Evolutionary conservation across 2,329 filamentous ascomycete genomes (phyloP), one percentile per base, ranked within the genome.

Genomic region (Verticillium albo-atrum): DNA sequence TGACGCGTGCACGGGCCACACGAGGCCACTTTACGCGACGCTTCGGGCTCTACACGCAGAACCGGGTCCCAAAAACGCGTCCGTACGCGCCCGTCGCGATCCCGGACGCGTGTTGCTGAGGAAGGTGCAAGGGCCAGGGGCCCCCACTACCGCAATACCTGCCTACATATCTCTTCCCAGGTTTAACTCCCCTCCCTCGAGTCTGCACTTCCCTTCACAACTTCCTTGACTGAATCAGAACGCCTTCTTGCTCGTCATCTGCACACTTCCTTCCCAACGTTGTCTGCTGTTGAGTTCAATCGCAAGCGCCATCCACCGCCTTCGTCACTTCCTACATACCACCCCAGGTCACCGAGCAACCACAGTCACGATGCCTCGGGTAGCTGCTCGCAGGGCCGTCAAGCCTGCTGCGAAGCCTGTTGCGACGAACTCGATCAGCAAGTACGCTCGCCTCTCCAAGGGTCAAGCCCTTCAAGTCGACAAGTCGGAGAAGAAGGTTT

Each of bases 401-500:
- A 63, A 63, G 56, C 59, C 61, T 58, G 55, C 56, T 50, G 47
- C 57, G 30, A 53, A 55, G 25, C 27, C 55, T 23, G 54, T 25
- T 20, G 23, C 54, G 9, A 50, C 47, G 32, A 62, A 63, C 32
- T 47, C 47, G 27, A 63, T 64, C 12, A 61, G 61, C 62, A 63
- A 61, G 57, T 64, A 63, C 58, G 55, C 51, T 20, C 62, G 62
- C 4, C 51, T 64, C 6, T 64, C 61, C 55, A 64, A 64, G 59
- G 55, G 42, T 12, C 54, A 59, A 14, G n/a, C 54, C n/a, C 14
- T 27, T 26, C 25, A 47, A 9, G 52, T 37, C 17, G 57, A 63
- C 34, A 27, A 50, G 30, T 28, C 57, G 14, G 32, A 50, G 37
- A 63, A 63, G 62, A 63, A 64, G 56, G 42, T 56, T 14, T 58